Base-by-base conservation (phyloP, 345 rosid genomes). In the Hypericum perforatum region DNA sequence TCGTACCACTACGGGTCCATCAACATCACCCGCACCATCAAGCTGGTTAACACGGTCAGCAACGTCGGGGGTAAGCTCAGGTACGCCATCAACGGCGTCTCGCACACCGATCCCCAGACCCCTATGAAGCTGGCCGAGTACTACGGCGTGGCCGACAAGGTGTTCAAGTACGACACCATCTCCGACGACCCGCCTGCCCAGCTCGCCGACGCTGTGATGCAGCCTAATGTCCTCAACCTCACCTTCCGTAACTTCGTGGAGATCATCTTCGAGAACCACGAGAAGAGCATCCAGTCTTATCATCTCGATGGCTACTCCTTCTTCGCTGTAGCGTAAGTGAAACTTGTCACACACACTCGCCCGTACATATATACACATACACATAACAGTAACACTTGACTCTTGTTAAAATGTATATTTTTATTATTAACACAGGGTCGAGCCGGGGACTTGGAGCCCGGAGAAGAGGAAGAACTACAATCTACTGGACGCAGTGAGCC, bases 121-220 rank as follows among this genome's bases (percentile, higher is more conserved):
- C 50, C 50, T 46, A 3, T 46, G 29, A 46, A 46, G 50, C 50
- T 46, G 22, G 50, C 50, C 9, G 50, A 46, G 50, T 46, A 46
- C 22, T 46, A 13, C 10, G 50, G 50, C 6, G 22, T 46, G 1
- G 22, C 50, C 6, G 50, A 46, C 22, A 46, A 15, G 50, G 50
- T 46, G 29, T 46, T 46, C 10, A 46, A 46, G 22, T 46, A 46
- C 10, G 50, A 46, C 50, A 46, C 50, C 7, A 46, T 46, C 22
- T 32, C 16, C 7, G 50, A 46, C 50, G 22, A 13, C 29, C 15
- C 50, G 16, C 5, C 12, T 46, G 49, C 8, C 6, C 29, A n/a
- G 7, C 6, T 6, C 10, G 50, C 22, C 29, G 7, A 46, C 9
- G 22, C 22, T 14, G 50, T 46, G 50, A 6, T 46, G 29, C 50